A percentile compares a stretch with the other conserved stretches of the same genome.
phyloP scores from a whole-genome alignment of 2,329 filamentous ascomycete genomes.

The Talaromyces islandicus region DNA sequence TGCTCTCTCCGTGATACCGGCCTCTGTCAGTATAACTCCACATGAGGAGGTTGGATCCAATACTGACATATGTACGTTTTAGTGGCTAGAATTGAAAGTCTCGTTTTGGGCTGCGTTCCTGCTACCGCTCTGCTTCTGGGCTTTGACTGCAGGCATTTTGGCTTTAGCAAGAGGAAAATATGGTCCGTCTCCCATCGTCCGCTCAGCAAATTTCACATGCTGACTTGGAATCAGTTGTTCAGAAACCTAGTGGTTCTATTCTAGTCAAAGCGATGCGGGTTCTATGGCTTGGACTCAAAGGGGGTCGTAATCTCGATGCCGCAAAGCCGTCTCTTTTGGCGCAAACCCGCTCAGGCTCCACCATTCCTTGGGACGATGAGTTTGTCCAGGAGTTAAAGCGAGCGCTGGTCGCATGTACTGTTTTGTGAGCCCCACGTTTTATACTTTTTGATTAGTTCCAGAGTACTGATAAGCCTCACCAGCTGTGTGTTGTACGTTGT shows the following conservation, averaged over 20 bases:
- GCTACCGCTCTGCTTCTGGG: neutral
- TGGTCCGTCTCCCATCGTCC: neutral
- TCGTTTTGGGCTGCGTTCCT: neutral
- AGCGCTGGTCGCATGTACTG: conserved; percentile 54
- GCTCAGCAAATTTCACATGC: neutral
- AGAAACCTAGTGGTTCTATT: neutral
- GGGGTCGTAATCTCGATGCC: conserved; percentile 24
- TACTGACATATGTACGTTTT: neutral
- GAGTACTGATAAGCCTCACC: neutral
- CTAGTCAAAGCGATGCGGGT: neutral
- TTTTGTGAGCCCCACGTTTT: conserved; percentile 20
- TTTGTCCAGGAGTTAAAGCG: conserved; percentile 62
- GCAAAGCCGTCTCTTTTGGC: conserved; percentile 23
- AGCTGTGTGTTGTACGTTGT: neutral
- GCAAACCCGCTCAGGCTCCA: conserved; percentile 13
- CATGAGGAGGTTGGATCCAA: neutral
- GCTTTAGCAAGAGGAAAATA: neutral
- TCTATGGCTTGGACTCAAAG: neutral
- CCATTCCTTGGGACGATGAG: conserved; percentile 53
- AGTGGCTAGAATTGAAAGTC: neutral
- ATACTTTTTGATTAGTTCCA: conserved; percentile 36
- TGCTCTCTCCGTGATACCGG: neutral
- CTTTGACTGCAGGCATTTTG: neutral
- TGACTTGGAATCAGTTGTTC: neutral
- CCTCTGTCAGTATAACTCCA: neutral